Conservation (phyloP, 2,329 filamentous ascomycete species). For the Xylaria sp. region DNA sequence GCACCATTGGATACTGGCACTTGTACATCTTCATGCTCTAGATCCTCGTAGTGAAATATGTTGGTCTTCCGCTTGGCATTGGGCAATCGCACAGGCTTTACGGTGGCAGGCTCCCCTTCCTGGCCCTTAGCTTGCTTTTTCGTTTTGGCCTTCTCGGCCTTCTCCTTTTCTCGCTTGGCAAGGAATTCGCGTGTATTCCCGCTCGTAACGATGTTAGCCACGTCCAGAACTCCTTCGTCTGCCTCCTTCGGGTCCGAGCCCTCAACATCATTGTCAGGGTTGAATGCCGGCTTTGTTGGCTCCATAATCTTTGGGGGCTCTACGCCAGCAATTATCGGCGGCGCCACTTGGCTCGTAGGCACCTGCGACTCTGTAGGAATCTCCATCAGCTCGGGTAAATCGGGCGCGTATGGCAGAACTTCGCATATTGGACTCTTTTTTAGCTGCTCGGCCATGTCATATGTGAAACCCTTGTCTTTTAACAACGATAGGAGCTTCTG, state of each 20-base stretch:
- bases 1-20: slow-evolving; percentile 50
- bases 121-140: slow-evolving; percentile 71
- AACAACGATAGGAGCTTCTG: slow-evolving; percentile 76
- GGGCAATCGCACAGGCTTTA: slow-evolving; percentile 70
- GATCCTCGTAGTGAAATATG: slow-evolving; percentile 79
- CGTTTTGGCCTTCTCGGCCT: slow-evolving; percentile 71
- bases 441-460: slow-evolving; percentile 76
- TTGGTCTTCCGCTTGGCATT: slow-evolving; percentile 78
- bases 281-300: slow-evolving; percentile 46
- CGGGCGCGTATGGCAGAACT: slow-evolving; percentile 68
- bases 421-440: slow-evolving; percentile 75
- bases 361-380: slow-evolving; percentile 58
- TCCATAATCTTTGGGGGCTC: slow-evolving; percentile 53
- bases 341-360: slow-evolving; percentile 44
- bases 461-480: slow-evolving; percentile 65
- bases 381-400: slow-evolving; percentile 59
- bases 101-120: slow-evolving; percentile 63
- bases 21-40: slow-evolving; percentile 65
- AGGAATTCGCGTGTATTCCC: slow-evolving; percentile 85
- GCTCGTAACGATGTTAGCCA: slow-evolving; percentile 84
- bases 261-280: slow-evolving; percentile 52
- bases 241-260: slow-evolving; percentile 51
- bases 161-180: slow-evolving; percentile 84
- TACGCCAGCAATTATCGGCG: slow-evolving; percentile 44
- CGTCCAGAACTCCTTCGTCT: slow-evolving; percentile 80